These are phyloP conservation scores for Floccularia luteovirens DNA, from an alignment of 768 basidiomycete species.

Conservation along the genomic window DNA sequence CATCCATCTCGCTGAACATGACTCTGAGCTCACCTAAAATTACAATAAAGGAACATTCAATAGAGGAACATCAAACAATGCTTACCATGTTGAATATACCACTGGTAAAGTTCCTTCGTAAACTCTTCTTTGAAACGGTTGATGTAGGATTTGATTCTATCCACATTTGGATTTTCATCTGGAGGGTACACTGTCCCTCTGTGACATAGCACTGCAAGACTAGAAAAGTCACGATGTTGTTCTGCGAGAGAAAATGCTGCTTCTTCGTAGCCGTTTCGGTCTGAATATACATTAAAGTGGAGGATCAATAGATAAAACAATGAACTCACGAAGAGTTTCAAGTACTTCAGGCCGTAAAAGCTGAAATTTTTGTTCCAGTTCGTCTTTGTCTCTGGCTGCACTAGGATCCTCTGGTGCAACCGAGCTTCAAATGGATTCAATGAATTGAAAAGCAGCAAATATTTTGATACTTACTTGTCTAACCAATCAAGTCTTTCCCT, in stretches of 20 bases:
- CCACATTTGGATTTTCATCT: slow-evolving; percentile 53
- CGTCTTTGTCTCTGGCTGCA: slow-evolving; percentile 46
- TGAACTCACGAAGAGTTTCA: slow-evolving; percentile 66
- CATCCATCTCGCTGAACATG: slow-evolving; percentile 71
- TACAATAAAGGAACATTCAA: slow-evolving; percentile 2
- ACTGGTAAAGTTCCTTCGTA: slow-evolving; percentile 82
- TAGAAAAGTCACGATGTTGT: slow-evolving; percentile 77
- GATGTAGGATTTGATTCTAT: slow-evolving; percentile 64
- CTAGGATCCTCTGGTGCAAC: slow-evolving; percentile 38
- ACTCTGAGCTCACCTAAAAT: slow-evolving; percentile 67
- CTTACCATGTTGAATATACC: slow-evolving; percentile 87
- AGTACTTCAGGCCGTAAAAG: slow-evolving; percentile 71
- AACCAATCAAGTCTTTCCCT: slow-evolving; percentile 69
- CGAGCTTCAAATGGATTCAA: slow-evolving; percentile 22
- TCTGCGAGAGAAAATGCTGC: slow-evolving; percentile 82
- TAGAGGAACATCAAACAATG: background rate
- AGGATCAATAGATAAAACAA: background rate
- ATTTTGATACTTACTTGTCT: slow-evolving; percentile 31
- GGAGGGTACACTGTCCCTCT: slow-evolving; percentile 56
- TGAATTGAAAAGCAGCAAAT: no score
- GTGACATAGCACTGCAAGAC: slow-evolving; percentile 80
- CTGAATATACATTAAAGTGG: slow-evolving; percentile 25
- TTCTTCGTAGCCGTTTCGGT: slow-evolving; percentile 54
- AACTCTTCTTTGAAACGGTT: slow-evolving; percentile 77
- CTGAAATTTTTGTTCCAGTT: slow-evolving; percentile 60